A percentile compares a stretch with the other conserved stretches of the same genome.
Conservation (phyloP, 1,284 basidiomycete genomes). For the Puccinia coronata region DNA sequence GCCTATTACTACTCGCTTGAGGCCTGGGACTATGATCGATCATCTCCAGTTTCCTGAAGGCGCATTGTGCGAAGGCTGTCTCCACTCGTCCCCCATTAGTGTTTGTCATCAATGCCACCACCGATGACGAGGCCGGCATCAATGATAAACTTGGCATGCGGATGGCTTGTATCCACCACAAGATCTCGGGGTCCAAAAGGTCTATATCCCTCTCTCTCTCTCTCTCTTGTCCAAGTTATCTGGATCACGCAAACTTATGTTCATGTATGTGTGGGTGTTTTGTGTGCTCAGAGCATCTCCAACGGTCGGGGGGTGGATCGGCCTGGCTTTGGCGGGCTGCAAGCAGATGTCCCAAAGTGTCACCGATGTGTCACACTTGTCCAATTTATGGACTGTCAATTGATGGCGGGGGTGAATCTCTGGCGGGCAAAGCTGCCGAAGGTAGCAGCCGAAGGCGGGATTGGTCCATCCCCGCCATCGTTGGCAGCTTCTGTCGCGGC, state of each 20-base stretch:
- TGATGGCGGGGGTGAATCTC: too few species aligned
- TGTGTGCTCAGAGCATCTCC: too few species aligned
- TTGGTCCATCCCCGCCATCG: too few species aligned
- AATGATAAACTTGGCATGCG: slow-evolving; percentile 88
- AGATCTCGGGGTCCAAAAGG: slow-evolving; percentile 78
- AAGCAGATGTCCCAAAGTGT: too few species aligned
- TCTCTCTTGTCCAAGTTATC: background rate
- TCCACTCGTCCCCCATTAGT: background rate
- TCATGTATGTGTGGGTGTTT: background rate
- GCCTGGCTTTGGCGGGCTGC: too few species aligned
- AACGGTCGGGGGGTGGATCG: too few species aligned
- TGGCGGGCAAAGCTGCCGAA: too few species aligned
- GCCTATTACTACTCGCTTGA: slow-evolving; percentile 76
- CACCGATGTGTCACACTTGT: too few species aligned
- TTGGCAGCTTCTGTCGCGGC: too few species aligned
- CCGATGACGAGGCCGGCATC: slow-evolving; percentile 85
- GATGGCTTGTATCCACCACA: slow-evolving; percentile 78
- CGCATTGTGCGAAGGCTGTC: slow-evolving; percentile 3
- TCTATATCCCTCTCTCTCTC: too few species aligned
- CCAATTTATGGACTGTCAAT: too few species aligned
- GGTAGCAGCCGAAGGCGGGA: too few species aligned
- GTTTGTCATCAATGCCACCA: slow-evolving; percentile 71
- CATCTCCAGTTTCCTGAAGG: slow-evolving; percentile 68
- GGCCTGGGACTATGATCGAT: slow-evolving; percentile 80
- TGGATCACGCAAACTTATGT: background rate